Evolutionary conservation across 495 filamentous ascomycete species (phyloP), one percentile per base, ranked within the genome.

Genomic region (Astrocystis sublimbata): DNA sequence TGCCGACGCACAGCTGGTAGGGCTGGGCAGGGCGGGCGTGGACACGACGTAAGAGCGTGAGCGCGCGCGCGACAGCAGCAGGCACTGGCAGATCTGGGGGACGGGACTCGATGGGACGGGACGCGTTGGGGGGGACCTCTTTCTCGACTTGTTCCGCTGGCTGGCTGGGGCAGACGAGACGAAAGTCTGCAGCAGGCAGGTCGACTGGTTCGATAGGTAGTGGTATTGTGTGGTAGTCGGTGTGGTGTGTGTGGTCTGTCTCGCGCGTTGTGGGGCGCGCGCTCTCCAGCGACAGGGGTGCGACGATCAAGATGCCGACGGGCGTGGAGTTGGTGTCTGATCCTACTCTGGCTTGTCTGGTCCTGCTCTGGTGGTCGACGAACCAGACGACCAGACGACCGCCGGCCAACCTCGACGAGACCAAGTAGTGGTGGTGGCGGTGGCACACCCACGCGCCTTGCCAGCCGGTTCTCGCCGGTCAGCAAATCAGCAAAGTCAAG

Each of bases 201-300:
- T 52, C 28, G 42, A 43, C 33, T 7, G 31, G n/a, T n/a, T n/a
- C n/a, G n/a, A n/a, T n/a, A n/a, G n/a, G n/a, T n/a, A n/a, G n/a
- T n/a, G n/a, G n/a, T n/a, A n/a, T n/a, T n/a, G n/a, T n/a, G n/a
- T n/a, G n/a, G 38, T 23, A 36, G 40, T 31, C 40, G 46, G 50
- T 40, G 60, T 43, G 50, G 63, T 31, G 50, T 55, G 50, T 40
- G 60, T 43, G 50, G 63, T 66, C 67, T 71, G 66, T 67, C 57
- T 68, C 63, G 67, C 69, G 69, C 69, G 69, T 72, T 69, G 69
- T 72, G 69, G 69, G 69, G 67, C 15, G 69, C 68, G 69, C 58
- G 65, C 67, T 66, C 65, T 54, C 52, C 52, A 67, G 67, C 54
- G 64, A 56, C 67, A 72, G 70, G 70, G 65, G 67, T 71, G 61